phyloP scores from a whole-genome alignment of 495 filamentous ascomycete genomes.

The Durotheca rogersii region DNA sequence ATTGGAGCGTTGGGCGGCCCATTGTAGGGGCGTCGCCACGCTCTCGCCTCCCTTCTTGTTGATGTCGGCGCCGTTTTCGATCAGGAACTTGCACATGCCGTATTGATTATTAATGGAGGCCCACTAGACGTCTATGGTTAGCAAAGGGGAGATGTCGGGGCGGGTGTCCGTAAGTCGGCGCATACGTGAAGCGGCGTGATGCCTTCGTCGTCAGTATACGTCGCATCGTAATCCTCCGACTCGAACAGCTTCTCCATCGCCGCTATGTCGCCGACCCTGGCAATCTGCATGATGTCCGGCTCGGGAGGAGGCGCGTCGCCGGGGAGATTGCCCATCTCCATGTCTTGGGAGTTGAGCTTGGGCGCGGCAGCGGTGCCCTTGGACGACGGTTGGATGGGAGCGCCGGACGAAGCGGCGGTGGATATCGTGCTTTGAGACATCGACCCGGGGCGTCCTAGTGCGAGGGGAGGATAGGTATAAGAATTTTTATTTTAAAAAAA shows the following conservation, averaged over 20 bases:
- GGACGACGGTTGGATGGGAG: slow-evolving; percentile 51
- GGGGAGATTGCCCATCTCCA: slow-evolving; percentile 70
- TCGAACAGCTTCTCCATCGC: slow-evolving; percentile 89
- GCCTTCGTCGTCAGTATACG: slow-evolving; percentile 81
- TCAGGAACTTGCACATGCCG: slow-evolving; percentile 90
- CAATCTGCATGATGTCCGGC: slow-evolving; percentile 94
- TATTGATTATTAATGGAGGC: slow-evolving; percentile 99
- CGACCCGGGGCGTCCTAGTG: not conserved
- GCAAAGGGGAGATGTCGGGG: slow-evolving; percentile 3
- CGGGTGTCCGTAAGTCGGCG: slow-evolving; percentile 11
- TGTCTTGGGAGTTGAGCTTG: slow-evolving; percentile 58
- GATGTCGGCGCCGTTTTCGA: slow-evolving; percentile 85
- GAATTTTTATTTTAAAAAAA: no score
- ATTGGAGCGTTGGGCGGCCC: slow-evolving; percentile 92
- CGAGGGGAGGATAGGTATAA: not conserved
- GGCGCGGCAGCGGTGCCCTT: slow-evolving; percentile 61
- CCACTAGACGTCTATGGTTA: slow-evolving; percentile 65
- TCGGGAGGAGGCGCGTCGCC: slow-evolving; percentile 46
- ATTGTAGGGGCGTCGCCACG: slow-evolving; percentile 88
- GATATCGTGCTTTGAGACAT: slow-evolving; percentile 22
- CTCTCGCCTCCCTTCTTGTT: slow-evolving; percentile 95
- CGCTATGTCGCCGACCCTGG: slow-evolving; percentile 79
- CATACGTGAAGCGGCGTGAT: slow-evolving; percentile 94
- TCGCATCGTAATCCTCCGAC: slow-evolving; percentile 73
- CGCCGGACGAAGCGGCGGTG: slow-evolving; percentile 29